A percentile compares a stretch with the other conserved stretches of the same genome.
Conservation (phyloP, 2,329 filamentous ascomycete genomes). For the Nemania sp. region DNA sequence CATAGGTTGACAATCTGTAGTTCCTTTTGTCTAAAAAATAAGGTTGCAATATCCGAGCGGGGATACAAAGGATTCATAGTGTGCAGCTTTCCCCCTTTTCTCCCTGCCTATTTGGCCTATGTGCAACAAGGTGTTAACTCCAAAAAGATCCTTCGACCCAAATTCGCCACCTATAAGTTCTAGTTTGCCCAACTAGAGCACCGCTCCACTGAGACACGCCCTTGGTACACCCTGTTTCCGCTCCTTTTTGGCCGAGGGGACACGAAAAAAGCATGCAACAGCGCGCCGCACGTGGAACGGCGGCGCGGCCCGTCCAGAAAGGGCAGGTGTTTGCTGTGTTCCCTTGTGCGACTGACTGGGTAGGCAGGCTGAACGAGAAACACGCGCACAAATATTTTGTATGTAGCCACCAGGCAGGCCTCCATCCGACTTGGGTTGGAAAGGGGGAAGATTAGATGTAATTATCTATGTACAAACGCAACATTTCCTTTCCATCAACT, state of each 20-base stretch:
- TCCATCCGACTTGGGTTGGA: neutral
- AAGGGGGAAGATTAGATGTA: neutral
- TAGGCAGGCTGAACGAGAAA: neutral
- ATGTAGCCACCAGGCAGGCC: neutral
- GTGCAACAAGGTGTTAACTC: neutral
- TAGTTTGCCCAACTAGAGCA: neutral
- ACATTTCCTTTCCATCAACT: neutral
- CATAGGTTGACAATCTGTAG: neutral
- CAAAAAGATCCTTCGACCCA: neutral
- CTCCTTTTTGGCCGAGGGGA: neutral
- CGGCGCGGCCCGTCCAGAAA: conserved; percentile 22
- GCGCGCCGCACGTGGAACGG: conserved; percentile 22
- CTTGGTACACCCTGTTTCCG: neutral
- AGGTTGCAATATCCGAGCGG: neutral
- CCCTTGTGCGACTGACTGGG: neutral
- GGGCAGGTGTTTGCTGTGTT: conserved; percentile 15
- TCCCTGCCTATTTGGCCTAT: neutral
- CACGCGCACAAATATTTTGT: neutral
- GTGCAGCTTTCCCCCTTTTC: neutral
- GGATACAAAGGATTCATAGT: neutral
- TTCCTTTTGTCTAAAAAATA: no score
- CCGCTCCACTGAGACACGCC: conserved; percentile 16
- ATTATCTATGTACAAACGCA: neutral
- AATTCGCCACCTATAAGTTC: conserved; percentile 12
- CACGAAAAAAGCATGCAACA: neutral